These are phyloP conservation scores for Flaveria linearis DNA, from an alignment of 129 eudicot species.

Conservation along the genomic window DNA sequence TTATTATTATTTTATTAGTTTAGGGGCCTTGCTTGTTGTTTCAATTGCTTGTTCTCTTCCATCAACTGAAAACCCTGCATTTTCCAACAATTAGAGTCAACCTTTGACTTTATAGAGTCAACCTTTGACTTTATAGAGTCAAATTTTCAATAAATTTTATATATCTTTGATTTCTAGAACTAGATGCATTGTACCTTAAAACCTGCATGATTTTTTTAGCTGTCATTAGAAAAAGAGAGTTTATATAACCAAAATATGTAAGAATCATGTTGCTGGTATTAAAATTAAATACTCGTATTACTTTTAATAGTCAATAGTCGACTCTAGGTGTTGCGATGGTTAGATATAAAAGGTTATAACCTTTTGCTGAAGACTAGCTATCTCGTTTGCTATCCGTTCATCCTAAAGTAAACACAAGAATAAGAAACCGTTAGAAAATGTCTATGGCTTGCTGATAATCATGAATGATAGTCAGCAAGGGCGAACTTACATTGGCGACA, in stretches of 20 bases:
- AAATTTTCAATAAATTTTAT: neutral
- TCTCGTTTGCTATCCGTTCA: conserved; percentile 42
- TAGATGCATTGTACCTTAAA: too few species aligned
- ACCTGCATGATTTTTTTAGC: neutral
- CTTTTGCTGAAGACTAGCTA: conserved; percentile 50
- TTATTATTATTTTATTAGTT: neutral
- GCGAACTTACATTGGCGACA: too few species aligned
- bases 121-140: conserved; percentile 16
- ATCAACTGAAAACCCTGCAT: conserved; percentile 47
- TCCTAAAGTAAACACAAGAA: conserved; percentile 36
- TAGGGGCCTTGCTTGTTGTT: conserved; percentile 41
- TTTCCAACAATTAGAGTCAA: neutral
- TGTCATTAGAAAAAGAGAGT: neutral
- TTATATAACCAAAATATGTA: neutral
- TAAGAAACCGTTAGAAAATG: neutral
- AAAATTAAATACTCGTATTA: neutral
- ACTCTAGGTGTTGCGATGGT: neutral
- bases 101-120: conserved; percentile 16
- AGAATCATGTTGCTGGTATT: neutral
- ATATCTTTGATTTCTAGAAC: too few species aligned
- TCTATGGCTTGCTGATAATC: too few species aligned
- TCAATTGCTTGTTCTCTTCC: conserved; percentile 58
- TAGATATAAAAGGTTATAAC: neutral
- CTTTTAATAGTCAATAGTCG: conserved; percentile 2
- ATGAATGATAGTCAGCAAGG: too few species aligned